phyloP scores from a whole-genome alignment of 192 early-diverging fungal genomes.

The Umbelopsis vinacea region DNA sequence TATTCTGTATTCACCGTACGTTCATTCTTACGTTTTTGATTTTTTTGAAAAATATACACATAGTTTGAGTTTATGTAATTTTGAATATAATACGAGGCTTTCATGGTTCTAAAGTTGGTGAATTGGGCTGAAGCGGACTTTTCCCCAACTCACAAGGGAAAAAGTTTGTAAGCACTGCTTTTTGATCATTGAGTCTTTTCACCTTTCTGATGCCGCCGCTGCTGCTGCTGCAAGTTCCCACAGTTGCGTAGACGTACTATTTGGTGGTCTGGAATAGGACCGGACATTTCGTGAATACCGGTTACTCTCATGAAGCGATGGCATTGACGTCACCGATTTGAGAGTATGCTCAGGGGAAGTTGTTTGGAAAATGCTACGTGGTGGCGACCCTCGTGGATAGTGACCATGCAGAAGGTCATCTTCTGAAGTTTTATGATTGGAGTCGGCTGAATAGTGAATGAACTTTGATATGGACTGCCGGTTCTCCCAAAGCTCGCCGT shows the following conservation, averaged over 20 bases:
- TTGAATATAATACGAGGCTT: no score
- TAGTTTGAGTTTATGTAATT: no score
- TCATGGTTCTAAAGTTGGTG: no score
- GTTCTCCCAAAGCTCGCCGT: slow-evolving; percentile 9
- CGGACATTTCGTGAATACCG: background rate
- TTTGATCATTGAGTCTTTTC: background rate
- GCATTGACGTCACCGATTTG: slow-evolving; percentile 12
- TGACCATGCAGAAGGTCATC: no score
- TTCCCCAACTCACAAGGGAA: no score
- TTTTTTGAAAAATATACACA: no score
- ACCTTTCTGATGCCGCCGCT: background rate
- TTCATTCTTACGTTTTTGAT: no score
- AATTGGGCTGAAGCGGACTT: no score
- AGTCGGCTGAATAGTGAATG: slow-evolving; percentile 5
- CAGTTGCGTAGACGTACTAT: background rate
- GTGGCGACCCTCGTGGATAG: background rate
- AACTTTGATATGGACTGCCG: slow-evolving; percentile 1
- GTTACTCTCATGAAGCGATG: background rate
- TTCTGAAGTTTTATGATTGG: no score
- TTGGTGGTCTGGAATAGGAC: background rate
- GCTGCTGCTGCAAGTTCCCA: slow-evolving; percentile 6
- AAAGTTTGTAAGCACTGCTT: background rate
- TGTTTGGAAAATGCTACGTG: background rate
- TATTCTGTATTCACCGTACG: no score
- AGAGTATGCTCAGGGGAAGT: background rate